Base-by-base conservation (phyloP, 495 filamentous ascomycete species). In the Xylaria sp. region DNA sequence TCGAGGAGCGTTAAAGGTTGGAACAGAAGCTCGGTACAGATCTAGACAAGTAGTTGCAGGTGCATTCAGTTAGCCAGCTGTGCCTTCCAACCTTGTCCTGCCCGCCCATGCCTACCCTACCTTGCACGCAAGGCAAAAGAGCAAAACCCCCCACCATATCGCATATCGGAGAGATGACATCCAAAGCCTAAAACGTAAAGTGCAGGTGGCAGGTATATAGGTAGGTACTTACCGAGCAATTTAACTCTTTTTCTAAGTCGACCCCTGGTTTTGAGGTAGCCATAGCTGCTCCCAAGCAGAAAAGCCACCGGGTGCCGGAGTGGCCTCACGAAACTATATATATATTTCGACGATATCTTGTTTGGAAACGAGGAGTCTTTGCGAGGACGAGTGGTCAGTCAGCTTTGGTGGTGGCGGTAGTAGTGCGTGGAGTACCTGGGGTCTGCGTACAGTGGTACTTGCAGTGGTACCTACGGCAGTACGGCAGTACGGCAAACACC, bases 1-100 rank as follows among this genome's bases (percentile, higher is more conserved):
- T 98, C 93, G 78, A 99, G 93, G 70, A 98, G 92, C 40, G 95
- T 97, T 70, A 98, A 89, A 24, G 96, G 96, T 79, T 97, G 93
- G 84, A 93, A 97, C 71, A 99, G 92, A 64, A 98, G 86, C 77
- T 99, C 96, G 70, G 95, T 95, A 82, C 96, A 99, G 74, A 99
- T 98, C 95, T 98, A 72, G 33, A 57, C 58, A 40, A 43, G 59
- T 17, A 62, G 14, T 46, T 29, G 21, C 40, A 52, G 15, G 31
- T 37, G 44, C 62, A 21, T 37, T 15, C 29, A 52, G 62, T 50
- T 50, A 66, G 43, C 44, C 44, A 37, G 40, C 4, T 37, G 62
- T 21, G 62, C 43, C 62, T 52, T 66, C 8, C 29, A 35, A 50
- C 33, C 44, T 37, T 66, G 12, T 44, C 40, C 46, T 64, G 31